Evolutionary conservation across 129 eudicot genomes (phyloP).

Genomic region (Oenanthe sinensis): DNA sequence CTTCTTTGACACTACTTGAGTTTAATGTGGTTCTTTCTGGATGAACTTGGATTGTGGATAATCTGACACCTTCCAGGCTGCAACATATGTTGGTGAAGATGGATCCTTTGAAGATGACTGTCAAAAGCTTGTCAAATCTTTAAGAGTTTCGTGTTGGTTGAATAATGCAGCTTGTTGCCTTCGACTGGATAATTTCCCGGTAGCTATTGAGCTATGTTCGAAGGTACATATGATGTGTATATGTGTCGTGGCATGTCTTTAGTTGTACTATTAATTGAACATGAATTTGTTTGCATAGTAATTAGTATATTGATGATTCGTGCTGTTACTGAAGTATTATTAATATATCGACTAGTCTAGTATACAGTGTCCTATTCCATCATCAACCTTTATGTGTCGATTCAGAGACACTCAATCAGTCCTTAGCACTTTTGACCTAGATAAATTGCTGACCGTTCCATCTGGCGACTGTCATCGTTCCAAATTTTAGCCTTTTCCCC

Average conservation of each 20-base stretch:
- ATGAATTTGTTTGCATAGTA: background rate
- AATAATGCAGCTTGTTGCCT: conserved; percentile 64
- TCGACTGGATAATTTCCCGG: conserved; percentile 36
- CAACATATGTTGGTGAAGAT: conserved; percentile 48
- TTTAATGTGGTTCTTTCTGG: background rate
- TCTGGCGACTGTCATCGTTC: background rate
- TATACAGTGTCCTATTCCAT: background rate
- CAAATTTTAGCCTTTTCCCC: background rate
- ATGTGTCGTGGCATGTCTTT: background rate
- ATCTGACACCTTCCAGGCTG: conserved; percentile 29
- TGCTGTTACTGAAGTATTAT: background rate
- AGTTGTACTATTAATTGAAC: background rate
- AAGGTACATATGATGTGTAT: conserved; percentile 28
- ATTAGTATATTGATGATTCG: background rate
- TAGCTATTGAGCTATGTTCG: conserved; percentile 50
- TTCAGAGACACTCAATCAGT: background rate
- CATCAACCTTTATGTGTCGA: background rate
- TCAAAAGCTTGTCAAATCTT: conserved; percentile 35
- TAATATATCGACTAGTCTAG: background rate
- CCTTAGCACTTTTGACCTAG: background rate
- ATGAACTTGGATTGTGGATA: background rate
- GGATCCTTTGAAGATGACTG: conserved; percentile 37
- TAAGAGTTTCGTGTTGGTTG: conserved; percentile 62
- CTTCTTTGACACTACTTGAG: background rate
- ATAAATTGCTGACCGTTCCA: background rate